Conservation (phyloP, 2,329 filamentous ascomycete species). For the Claviceps sp. region DNA sequence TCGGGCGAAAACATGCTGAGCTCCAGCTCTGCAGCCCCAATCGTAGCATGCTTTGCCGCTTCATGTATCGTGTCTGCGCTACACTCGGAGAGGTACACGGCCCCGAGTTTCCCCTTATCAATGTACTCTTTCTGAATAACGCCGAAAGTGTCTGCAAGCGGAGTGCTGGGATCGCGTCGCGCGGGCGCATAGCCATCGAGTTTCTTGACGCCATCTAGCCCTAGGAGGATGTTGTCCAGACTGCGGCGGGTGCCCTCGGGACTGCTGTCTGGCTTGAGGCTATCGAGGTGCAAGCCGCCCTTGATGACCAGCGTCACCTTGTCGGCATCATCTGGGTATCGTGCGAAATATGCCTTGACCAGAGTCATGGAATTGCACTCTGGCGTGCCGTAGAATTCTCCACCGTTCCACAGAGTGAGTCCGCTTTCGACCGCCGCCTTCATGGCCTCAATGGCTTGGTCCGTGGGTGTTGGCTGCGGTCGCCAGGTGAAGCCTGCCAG, state of each 20-base stretch:
- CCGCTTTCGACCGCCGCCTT: slow-evolving; percentile 34
- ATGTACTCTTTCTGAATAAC: slow-evolving; percentile 33
- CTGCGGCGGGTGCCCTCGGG: slow-evolving; percentile 40
- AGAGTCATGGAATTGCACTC: slow-evolving; percentile 45
- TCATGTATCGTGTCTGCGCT: slow-evolving; percentile 34
- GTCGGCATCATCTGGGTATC: slow-evolving; percentile 49
- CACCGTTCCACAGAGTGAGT: slow-evolving; percentile 46
- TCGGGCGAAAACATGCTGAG: slow-evolving; percentile 36
- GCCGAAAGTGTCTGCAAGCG: slow-evolving; percentile 20
- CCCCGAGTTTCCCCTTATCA: slow-evolving; percentile 36
- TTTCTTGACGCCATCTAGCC: slow-evolving; percentile 41
- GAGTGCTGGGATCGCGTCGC: slow-evolving; percentile 37
- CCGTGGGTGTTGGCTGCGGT: slow-evolving; percentile 23
- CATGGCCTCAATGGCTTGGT: slow-evolving; percentile 39
- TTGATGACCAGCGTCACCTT: slow-evolving; percentile 51
- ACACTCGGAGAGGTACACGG: slow-evolving; percentile 39
- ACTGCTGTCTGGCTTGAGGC: slow-evolving; percentile 32
- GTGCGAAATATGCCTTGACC: slow-evolving; percentile 47
- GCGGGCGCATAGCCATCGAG: slow-evolving; percentile 48
- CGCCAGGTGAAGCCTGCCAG: slow-evolving; percentile 30
- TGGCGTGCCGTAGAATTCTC: slow-evolving; percentile 50
- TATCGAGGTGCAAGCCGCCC: slow-evolving; percentile 29
- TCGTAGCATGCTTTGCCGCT: slow-evolving; percentile 28
- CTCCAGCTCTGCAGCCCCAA: slow-evolving; percentile 40
- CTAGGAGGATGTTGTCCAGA: slow-evolving; percentile 40